phyloP scores from a whole-genome alignment of 2,329 filamentous ascomycete genomes.

The Sarocladiaceae sp. region DNA sequence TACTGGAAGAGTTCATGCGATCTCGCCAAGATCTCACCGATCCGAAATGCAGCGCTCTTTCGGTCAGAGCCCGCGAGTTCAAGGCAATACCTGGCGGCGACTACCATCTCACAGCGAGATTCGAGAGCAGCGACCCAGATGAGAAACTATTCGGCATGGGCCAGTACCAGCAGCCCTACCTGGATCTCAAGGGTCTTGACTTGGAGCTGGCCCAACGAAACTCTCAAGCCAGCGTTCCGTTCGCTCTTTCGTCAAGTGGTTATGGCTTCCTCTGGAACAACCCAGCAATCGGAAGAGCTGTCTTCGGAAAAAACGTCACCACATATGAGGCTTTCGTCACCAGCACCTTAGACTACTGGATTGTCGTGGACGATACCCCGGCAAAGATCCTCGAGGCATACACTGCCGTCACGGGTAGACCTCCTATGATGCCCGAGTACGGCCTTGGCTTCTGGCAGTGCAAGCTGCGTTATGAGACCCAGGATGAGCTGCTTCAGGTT shows the following conservation, averaged over 20 bases:
- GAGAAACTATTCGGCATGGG: slow-evolving; percentile 65
- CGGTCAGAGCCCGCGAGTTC: slow-evolving; percentile 52
- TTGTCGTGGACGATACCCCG: slow-evolving; percentile 51
- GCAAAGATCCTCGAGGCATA: slow-evolving; percentile 51
- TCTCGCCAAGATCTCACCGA: slow-evolving; percentile 31
- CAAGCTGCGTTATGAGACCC: slow-evolving; percentile 59
- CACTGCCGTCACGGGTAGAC: slow-evolving; percentile 48
- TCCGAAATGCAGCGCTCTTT: slow-evolving; percentile 52
- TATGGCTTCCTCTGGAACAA: slow-evolving; percentile 65
- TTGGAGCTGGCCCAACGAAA: slow-evolving; percentile 61
- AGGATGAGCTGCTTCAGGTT: slow-evolving; percentile 55
- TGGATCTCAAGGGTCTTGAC: slow-evolving; percentile 58
- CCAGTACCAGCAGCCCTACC: slow-evolving; percentile 58
- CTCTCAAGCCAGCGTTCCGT: slow-evolving; percentile 59
- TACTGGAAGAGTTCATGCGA: slow-evolving; percentile 26
- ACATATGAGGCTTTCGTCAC: slow-evolving; percentile 56
- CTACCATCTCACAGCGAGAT: slow-evolving; percentile 51
- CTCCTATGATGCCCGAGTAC: slow-evolving; percentile 63
- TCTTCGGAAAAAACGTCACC: slow-evolving; percentile 55
- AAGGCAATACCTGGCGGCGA: slow-evolving; percentile 40
- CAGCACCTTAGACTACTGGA: slow-evolving; percentile 55
- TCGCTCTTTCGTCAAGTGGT: slow-evolving; percentile 51
- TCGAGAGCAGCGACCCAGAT: slow-evolving; percentile 46
- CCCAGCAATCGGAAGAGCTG: slow-evolving; percentile 52
- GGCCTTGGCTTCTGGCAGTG: slow-evolving; percentile 65